Evolutionary conservation across 2,329 filamentous ascomycete species (phyloP).

Genomic region (Xylariaceae sp.): DNA sequence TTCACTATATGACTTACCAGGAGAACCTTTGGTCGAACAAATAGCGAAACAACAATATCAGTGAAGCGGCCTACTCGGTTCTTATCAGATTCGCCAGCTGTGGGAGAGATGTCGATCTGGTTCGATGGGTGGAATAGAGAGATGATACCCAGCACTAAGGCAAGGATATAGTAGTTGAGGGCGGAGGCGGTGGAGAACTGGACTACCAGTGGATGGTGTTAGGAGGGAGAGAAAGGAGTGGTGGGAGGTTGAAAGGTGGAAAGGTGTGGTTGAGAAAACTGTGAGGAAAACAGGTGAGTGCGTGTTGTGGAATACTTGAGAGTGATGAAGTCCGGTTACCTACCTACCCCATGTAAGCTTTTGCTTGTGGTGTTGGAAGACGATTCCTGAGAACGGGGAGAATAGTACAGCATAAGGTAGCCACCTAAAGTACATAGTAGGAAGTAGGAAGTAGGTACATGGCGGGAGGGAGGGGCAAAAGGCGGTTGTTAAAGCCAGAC

Average conservation of each 20-base stretch:
- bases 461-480: slow-evolving; percentile 14
- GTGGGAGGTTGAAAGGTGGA: slow-evolving; percentile 11
- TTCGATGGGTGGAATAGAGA: slow-evolving; percentile 8
- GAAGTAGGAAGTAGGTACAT: slow-evolving; percentile 15
- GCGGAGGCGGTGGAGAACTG: slow-evolving; percentile 9
- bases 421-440: too few species aligned
- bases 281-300: slow-evolving; percentile 11
- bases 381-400: slow-evolving; percentile 9
- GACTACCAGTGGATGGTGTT: too few species aligned
- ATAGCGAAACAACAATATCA: too few species aligned
- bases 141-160: slow-evolving; percentile 8
- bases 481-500: slow-evolving; percentile 11
- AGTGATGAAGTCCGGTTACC: slow-evolving; percentile 20
- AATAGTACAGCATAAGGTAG: too few species aligned
- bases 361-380: slow-evolving; percentile 4
- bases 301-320: slow-evolving; percentile 16
- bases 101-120: too few species aligned
- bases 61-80: too few species aligned
- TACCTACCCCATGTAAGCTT: slow-evolving; percentile 16
- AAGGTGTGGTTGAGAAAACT: slow-evolving; percentile 14
- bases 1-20: too few species aligned
- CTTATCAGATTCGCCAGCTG: too few species aligned
- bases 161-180: too few species aligned
- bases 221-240: slow-evolving; percentile 6
- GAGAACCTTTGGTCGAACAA: too few species aligned